phyloP scores from a whole-genome alignment of 2,329 filamentous ascomycete genomes.

The Colletotrichum tamarilloi region DNA sequence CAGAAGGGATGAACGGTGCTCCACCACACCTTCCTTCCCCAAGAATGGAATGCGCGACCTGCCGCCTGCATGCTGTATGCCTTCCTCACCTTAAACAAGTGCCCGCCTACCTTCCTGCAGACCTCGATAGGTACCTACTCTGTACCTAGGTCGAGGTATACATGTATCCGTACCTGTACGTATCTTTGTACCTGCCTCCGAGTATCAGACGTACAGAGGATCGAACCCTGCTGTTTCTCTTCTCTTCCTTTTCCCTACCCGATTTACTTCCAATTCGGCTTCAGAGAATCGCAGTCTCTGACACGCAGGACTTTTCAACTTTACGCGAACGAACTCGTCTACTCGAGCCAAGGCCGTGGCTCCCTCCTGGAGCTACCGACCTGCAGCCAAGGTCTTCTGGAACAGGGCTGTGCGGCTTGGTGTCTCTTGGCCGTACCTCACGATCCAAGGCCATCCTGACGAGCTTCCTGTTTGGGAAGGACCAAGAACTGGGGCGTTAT shows the following conservation, averaged over 20 bases:
- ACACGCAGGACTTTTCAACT: background rate
- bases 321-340: background rate
- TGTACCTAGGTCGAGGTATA: background rate
- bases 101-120: background rate
- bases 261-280: background rate
- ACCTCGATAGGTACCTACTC: background rate
- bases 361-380: conserved; percentile 28
- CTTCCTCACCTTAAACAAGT: background rate
- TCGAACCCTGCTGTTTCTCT: background rate
- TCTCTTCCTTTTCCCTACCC: background rate
- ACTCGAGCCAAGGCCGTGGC: background rate
- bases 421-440: conserved; percentile 22
- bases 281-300: background rate
- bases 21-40: conserved; percentile 1
- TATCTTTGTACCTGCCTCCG: background rate
- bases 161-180: too few relatives aligned
- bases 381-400: conserved; percentile 32
- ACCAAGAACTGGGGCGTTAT: conserved; percentile 14
- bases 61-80: background rate
- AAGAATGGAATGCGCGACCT: background rate
- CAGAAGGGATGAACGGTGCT: background rate
- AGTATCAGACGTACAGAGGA: background rate
- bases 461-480: conserved; percentile 28
- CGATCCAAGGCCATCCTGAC: background rate
- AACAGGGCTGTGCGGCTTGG: conserved; percentile 32